Evolutionary conservation across 169 alveolate species (phyloP), one percentile per base, ranked within the genome.

Genomic region (Cryptosporidium sp.): DNA sequence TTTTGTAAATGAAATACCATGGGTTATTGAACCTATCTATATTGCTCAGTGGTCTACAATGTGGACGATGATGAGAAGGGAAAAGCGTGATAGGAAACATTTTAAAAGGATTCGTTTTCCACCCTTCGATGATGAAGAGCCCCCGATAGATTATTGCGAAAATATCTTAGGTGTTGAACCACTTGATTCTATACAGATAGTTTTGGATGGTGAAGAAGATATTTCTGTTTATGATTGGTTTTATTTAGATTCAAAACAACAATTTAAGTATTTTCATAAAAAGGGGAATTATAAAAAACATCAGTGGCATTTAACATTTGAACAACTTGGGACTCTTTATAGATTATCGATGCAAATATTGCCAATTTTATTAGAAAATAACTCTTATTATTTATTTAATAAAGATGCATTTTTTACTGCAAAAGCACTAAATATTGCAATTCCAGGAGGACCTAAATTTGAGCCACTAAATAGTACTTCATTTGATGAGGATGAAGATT

Each of bases 371-470:
- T 96, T 95, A 71, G 99, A 98, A 80, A 94, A 96, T 84, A 99
- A 99, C 94, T 99, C 98, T 93, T 99, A 96, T 93, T 97, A 99
- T 92, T 93, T 99, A 48, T 99, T 99, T 92, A 98, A 99, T 75
- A 91, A 96, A 85, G 96, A 98, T 92, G 93, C 99, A 58, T 98
- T 99, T 93, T 97, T 96, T 92, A 99, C 99, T 26, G 99, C 99
- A 10, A 99, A 99, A 93, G 99, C 99, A 18, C 93, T 99, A 87
- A 99, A 98, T 94, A 93, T 98, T 94, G 99, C 99, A 26, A 99
- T 99, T 65, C 99, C 99, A 12, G 99, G 99, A 53, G 99, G 99
- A 1, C 99, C 99, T 29, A 99, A 99, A 95, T 99, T 98, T 94
- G 99, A 99, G 94, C 99, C 99, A 37, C 94, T 99, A 61, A 97